Conservation (phyloP, 768 basidiomycete genomes). For the Suillus paluster region DNA sequence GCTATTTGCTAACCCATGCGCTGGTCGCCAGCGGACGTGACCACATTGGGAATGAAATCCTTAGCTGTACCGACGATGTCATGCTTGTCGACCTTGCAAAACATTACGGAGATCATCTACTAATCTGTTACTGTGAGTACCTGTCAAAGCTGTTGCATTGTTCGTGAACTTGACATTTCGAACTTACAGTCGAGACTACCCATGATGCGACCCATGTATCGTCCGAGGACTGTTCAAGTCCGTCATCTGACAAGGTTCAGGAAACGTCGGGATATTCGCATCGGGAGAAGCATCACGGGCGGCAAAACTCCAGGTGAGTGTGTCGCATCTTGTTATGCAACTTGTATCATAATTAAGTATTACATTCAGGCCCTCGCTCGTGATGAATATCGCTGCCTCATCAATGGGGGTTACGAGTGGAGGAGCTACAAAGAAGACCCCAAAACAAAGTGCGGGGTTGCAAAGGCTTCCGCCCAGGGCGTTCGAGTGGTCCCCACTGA, state of each 20-base stretch:
- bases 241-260: neutral
- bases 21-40: neutral
- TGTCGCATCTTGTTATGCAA: neutral
- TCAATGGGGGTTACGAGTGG: no score
- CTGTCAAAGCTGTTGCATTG: neutral
- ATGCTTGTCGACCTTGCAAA: neutral
- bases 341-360: no score
- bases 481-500: no score
- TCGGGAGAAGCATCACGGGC: no score
- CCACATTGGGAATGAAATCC: neutral
- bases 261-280: neutral
- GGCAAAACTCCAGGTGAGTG: neutral
- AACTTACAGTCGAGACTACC: neutral
- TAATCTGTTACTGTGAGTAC: neutral
- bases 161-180: neutral
- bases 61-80: neutral
- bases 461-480: no score
- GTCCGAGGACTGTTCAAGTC: neutral
- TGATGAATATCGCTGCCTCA: no score
- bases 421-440: no score
- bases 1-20: neutral
- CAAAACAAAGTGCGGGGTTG: no score
- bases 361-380: no score
- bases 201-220: neutral
- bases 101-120: neutral